These are phyloP conservation scores for Spongiforma sp. DNA, from an alignment of 1,284 basidiomycete genomes.

Conservation along the genomic window DNA sequence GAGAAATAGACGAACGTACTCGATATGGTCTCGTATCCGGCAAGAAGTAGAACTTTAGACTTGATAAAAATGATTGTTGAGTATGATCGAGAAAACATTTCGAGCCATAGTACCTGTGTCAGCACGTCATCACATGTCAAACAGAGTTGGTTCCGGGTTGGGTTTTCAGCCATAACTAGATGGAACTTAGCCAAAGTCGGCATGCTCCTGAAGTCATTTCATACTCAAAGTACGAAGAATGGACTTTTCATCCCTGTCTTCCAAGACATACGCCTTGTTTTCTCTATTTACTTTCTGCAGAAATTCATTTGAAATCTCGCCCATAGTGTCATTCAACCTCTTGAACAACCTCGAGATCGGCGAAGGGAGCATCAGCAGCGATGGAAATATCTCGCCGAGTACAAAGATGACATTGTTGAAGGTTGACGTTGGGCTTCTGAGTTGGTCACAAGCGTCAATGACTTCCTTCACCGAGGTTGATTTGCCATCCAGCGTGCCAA, in stretches of 20 bases:
- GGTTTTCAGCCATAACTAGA: conserved; percentile 25
- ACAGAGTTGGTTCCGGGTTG: conserved; percentile 1
- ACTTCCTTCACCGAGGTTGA: conserved; percentile 48
- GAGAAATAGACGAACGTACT: conserved; percentile 18
- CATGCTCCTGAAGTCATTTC: background rate
- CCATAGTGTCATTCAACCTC: conserved; percentile 46
- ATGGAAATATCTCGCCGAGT: conserved; percentile 49
- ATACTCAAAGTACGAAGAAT: conserved; percentile 45
- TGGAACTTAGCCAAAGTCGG: background rate
- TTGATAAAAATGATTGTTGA: conserved; percentile 3
- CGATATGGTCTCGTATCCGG: conserved; percentile 37
- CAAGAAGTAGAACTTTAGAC: conserved; percentile 36
- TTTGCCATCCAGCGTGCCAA: conserved; percentile 56
- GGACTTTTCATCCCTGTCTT: conserved; percentile 48
- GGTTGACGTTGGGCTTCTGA: conserved; percentile 26
- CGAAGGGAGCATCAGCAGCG: conserved; percentile 50
- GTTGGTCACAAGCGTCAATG: conserved; percentile 47
- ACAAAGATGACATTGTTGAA: conserved; percentile 44
- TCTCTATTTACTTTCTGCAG: conserved; percentile 49
- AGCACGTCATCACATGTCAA: conserved; percentile 28
- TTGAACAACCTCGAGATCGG: conserved; percentile 40
- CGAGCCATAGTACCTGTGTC: conserved; percentile 22
- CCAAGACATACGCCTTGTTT: conserved; percentile 37
- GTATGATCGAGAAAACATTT: background rate
- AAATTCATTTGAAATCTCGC: conserved; percentile 51